Base-by-base conservation (phyloP, 345 rosid genomes). In the Nephelium lappaceum region DNA sequence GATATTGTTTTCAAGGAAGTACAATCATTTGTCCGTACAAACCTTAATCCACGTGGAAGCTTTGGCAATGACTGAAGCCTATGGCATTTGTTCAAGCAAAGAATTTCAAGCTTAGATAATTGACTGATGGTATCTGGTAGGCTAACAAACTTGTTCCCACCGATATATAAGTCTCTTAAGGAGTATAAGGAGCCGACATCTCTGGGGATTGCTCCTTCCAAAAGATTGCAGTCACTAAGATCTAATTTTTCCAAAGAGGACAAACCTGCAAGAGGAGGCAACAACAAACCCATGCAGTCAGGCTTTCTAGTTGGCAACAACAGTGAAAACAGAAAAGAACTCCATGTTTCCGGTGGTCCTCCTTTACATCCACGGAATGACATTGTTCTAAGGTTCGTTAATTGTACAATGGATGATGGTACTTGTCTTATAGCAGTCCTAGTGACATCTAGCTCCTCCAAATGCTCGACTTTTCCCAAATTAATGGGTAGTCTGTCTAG, bases 81-180 rank as follows among this genome's bases (percentile, higher is more conserved):
- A 41, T 3, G 7, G 73, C 83, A 81, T 39, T 49, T 0, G 14
- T 36, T 15, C 36, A 81, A 5, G 39, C 11, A 7, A 62, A 76
- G 76, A 4, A 11, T 27, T 81, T 71, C 47, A 18, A 81, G 72
- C 21, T 64, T 25, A 16, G 60, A 8, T 6, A 81, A 76, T 16
- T 57, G 61, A 15, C 23, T 6, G 61, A 57, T 57, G 61, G 21
- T 16, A 4, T 57, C 61, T 0, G 61, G 61, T 15, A 57, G 19
- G 23, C 6, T 57, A 15, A 15, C 61, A 57, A 57, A n/a, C n/a
- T n/a, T n/a, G n/a, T n/a, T n/a, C n/a, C 23, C 3, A 8, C 23
- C 19, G 1, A 57, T n/a, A 1, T 57, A 7, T n/a, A 57, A 19
- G 4, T 57, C 62, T n/a, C 5, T 12, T 18, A 57, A 57, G 23